A percentile compares a stretch with the other conserved stretches of the same genome.
phyloP scores from a whole-genome alignment of 495 filamentous ascomycete genomes.

The Tuber calosporum region DNA sequence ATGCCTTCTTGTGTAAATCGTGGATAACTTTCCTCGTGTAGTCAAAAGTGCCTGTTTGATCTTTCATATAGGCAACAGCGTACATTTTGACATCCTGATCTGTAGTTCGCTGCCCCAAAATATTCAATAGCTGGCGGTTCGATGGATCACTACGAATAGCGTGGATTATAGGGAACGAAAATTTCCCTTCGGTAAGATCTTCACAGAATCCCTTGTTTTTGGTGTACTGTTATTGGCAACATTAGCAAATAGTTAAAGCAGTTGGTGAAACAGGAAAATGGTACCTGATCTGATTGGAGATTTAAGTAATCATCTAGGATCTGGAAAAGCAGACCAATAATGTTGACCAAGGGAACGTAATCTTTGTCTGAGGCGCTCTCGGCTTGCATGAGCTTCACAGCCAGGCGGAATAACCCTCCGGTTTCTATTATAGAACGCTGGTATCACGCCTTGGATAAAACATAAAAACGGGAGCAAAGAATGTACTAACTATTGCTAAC shows the following conservation, averaged over 20 bases:
- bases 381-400: constrained; percentile 93
- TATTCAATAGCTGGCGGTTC: constrained; percentile 81
- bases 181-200: constrained; percentile 96
- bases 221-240: constrained; percentile 53
- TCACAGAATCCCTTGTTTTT: constrained; percentile 92
- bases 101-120: constrained; percentile 78
- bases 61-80: constrained; percentile 81
- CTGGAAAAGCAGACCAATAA: constrained; percentile 89
- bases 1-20: constrained; percentile 60
- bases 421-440: constrained; percentile 52
- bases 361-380: constrained; percentile 53
- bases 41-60: constrained; percentile 77
- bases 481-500: constrained; percentile 64
- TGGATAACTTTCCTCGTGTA: constrained; percentile 67
- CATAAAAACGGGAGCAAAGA: background rate
- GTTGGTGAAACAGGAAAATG: background rate
- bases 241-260: constrained; percentile 38
- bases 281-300: constrained; percentile 51
- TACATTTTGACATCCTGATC: constrained; percentile 86
- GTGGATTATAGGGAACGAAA: constrained; percentile 94
- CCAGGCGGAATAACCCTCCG: constrained; percentile 87
- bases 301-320: constrained; percentile 97
- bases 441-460: constrained; percentile 4
- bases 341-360: constrained; percentile 79
- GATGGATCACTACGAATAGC: constrained; percentile 72